phyloP scores from a whole-genome alignment of 345 rosid genomes.

The Isatis tinctoria region DNA sequence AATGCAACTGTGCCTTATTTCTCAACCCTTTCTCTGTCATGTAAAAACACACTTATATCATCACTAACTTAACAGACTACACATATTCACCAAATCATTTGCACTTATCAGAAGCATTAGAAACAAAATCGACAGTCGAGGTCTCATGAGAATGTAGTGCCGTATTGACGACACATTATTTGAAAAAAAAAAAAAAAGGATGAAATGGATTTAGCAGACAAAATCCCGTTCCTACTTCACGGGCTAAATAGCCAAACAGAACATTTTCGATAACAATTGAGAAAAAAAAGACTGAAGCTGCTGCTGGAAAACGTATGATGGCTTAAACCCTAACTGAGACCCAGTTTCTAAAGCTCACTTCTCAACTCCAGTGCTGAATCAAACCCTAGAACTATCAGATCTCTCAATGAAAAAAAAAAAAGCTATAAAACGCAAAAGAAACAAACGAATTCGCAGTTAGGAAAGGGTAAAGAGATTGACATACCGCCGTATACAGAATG shows the following conservation, averaged over 20 bases:
- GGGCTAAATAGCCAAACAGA: neutral
- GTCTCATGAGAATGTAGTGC: neutral
- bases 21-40: neutral
- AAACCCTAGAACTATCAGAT: slow-evolving; percentile 18
- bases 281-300: neutral
- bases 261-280: neutral
- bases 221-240: no score
- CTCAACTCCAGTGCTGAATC: neutral
- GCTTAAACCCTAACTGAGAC: neutral
- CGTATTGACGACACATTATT: neutral
- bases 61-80: neutral
- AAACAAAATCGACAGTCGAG: neutral
- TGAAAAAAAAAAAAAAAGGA: no score
- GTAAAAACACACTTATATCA: neutral
- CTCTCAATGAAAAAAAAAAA: neutral
- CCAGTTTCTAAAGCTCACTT: neutral
- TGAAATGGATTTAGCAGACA: neutral
- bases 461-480: neutral
- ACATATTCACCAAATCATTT: neutral
- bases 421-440: neutral
- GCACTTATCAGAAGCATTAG: neutral
- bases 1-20: neutral
- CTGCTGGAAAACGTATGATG: neutral
- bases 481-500: slow-evolving; percentile 5
- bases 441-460: neutral